Percentiles rank a stretch among this genome's conserved stretches.
Conservation (phyloP, 2,329 filamentous ascomycete species). For the Fusarium torreyae region DNA sequence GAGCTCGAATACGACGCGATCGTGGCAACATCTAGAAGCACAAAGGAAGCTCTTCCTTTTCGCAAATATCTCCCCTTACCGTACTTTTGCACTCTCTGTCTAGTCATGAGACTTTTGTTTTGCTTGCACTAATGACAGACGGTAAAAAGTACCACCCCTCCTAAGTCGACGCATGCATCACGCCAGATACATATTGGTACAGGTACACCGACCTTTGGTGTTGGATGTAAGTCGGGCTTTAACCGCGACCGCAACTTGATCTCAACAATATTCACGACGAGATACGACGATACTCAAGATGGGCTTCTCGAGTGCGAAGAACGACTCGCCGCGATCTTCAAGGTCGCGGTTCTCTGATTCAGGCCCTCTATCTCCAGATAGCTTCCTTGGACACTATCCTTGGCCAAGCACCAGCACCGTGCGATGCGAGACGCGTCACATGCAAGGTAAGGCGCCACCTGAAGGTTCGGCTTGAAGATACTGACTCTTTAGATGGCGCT, state of each 20-base stretch:
- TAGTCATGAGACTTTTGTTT: constrained; percentile 27
- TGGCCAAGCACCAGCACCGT: constrained; percentile 36
- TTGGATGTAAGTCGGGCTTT: constrained; percentile 15
- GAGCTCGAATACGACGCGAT: constrained; percentile 23
- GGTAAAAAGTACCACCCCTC: constrained; percentile 22
- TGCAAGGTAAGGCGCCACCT: constrained; percentile 17
- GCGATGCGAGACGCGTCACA: constrained; percentile 25
- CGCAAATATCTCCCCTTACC: background rate
- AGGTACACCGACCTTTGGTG: constrained; percentile 35
- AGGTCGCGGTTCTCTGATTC: constrained; percentile 33
- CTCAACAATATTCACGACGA: constrained; percentile 9
- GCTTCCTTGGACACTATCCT: constrained; percentile 36
- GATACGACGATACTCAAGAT: constrained; percentile 8
- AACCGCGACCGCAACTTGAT: constrained; percentile 7
- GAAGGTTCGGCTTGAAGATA: background rate
- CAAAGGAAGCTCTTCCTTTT: background rate
- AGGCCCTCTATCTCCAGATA: constrained; percentile 28
- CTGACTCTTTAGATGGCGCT: constrained; percentile 17
- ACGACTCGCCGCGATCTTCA: constrained; percentile 30
- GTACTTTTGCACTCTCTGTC: constrained; percentile 1
- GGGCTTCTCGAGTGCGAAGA: constrained; percentile 16
- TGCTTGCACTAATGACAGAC: constrained; percentile 29
- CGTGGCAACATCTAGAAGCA: background rate
- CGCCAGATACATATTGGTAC: constrained; percentile 17
- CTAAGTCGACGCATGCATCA: constrained; percentile 33